Conservation (phyloP, 768 basidiomycete genomes). For the Rhodotorula toruloides region DNA sequence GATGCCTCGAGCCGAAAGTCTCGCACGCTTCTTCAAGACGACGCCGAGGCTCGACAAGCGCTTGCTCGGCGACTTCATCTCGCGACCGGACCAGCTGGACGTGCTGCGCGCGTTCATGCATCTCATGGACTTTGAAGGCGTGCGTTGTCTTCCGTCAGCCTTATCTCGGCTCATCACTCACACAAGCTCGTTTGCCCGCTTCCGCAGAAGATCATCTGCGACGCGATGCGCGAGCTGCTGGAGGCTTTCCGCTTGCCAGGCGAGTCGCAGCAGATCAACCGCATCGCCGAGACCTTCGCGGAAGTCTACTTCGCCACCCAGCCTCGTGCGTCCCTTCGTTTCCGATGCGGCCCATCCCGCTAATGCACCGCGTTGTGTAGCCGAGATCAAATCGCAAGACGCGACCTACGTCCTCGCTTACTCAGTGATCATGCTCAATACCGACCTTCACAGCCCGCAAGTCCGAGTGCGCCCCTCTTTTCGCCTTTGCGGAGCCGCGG, state of each 20-base stretch:
- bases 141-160: slow-evolving; percentile 48
- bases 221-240: slow-evolving; percentile 89
- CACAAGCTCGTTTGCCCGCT: not conserved
- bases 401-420: slow-evolving; percentile 89
- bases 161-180: not conserved
- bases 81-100: slow-evolving; percentile 77
- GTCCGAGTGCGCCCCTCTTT: slow-evolving; percentile 15
- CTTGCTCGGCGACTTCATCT: slow-evolving; percentile 85
- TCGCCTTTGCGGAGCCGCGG: not conserved
- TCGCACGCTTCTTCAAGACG: slow-evolving; percentile 80
- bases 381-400: slow-evolving; percentile 83
- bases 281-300: slow-evolving; percentile 93
- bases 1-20: slow-evolving; percentile 51
- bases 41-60: slow-evolving; percentile 85
- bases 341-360: too few relatives aligned
- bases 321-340: slow-evolving; percentile 57
- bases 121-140: slow-evolving; percentile 82
- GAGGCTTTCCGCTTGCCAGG: slow-evolving; percentile 93
- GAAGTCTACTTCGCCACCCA: slow-evolving; percentile 77
- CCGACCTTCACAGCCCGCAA: slow-evolving; percentile 91
- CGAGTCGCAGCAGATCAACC: slow-evolving; percentile 84
- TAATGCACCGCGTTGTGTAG: slow-evolving; percentile 48
- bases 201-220: slow-evolving; percentile 83
- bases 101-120: slow-evolving; percentile 79
- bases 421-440: slow-evolving; percentile 97